phyloP scores from a whole-genome alignment of 2,329 filamentous ascomycete genomes.

The Trichophyton benhamiae region DNA sequence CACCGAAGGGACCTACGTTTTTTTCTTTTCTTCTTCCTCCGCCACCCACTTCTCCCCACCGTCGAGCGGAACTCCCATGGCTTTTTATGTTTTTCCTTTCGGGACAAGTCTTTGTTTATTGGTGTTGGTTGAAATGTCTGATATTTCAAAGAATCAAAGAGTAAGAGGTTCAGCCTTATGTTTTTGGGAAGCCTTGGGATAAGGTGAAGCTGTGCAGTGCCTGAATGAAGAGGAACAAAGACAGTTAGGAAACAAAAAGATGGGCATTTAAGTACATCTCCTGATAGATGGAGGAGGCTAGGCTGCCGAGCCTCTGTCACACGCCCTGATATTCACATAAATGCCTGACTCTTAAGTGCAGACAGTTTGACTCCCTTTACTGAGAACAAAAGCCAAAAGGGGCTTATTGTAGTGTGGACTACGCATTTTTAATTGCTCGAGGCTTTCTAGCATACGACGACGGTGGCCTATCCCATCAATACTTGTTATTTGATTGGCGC shows the following conservation, averaged over 20 bases:
- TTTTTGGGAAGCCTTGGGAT: not conserved
- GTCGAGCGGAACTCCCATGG: conserved; percentile 1
- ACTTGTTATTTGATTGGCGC: not conserved
- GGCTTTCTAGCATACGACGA: no score
- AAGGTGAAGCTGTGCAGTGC: not conserved
- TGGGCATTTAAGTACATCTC: not conserved
- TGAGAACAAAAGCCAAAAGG: not conserved
- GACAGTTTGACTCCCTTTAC: not conserved
- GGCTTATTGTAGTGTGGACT: not conserved
- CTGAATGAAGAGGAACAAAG: not conserved
- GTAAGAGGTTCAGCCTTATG: not conserved
- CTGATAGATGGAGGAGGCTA: not conserved
- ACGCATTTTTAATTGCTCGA: not conserved
- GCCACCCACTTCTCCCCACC: not conserved
- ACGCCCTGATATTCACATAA: not conserved
- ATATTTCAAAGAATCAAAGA: not conserved
- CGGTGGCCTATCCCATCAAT: not conserved
- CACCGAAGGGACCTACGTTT: not conserved
- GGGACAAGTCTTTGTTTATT: not conserved
- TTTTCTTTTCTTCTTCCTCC: not conserved
- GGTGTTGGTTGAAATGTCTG: not conserved
- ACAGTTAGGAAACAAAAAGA: not conserved
- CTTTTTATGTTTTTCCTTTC: not conserved
- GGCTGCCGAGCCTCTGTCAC: not conserved
- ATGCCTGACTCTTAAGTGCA: not conserved